These are phyloP conservation scores for Phytophthora niederhauseri DNA, from an alignment of 352 stramenopile genomes.

Conservation along the genomic window DNA sequence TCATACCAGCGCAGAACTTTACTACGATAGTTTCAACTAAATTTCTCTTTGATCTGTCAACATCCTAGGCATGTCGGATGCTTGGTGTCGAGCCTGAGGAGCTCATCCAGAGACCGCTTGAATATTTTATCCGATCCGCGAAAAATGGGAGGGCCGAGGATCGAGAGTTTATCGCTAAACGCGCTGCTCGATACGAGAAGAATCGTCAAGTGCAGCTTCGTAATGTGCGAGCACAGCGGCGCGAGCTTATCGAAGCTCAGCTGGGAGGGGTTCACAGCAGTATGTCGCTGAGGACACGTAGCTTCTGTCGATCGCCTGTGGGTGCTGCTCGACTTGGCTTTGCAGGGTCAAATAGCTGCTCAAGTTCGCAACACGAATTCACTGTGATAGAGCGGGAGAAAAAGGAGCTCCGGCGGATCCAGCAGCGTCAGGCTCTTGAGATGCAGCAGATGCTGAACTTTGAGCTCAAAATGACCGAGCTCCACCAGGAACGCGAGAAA, in stretches of 20 bases:
- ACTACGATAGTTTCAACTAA: background rate
- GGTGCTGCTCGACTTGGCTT: slow-evolving; percentile 27
- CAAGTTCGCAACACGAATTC: slow-evolving; percentile 38
- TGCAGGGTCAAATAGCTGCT: slow-evolving; percentile 11
- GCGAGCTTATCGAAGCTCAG: slow-evolving; percentile 66
- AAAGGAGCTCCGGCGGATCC: slow-evolving; percentile 71
- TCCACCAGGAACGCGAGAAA: slow-evolving; percentile 55
- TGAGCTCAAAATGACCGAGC: slow-evolving; percentile 66
- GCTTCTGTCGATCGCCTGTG: slow-evolving; percentile 56
- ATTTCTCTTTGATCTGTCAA: background rate
- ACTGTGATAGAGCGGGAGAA: slow-evolving; percentile 74
- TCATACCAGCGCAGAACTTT: background rate
- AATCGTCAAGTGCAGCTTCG: slow-evolving; percentile 55
- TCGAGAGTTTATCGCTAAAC: slow-evolving; percentile 51
- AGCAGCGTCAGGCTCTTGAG: slow-evolving; percentile 63
- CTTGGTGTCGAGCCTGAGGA: slow-evolving; percentile 72
- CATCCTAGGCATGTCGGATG: slow-evolving; percentile 64
- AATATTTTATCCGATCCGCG: slow-evolving; percentile 57
- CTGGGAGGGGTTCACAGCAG: slow-evolving; percentile 44
- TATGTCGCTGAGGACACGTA: slow-evolving; percentile 65
- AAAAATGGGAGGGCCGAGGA: slow-evolving; percentile 31
- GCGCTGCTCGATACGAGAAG: slow-evolving; percentile 64
- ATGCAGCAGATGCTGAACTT: slow-evolving; percentile 78
- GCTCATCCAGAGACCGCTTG: slow-evolving; percentile 56
- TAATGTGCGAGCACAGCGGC: slow-evolving; percentile 54